Base-by-base conservation (phyloP, 257 asterid genomes). In the Sherardia arvensis region DNA sequence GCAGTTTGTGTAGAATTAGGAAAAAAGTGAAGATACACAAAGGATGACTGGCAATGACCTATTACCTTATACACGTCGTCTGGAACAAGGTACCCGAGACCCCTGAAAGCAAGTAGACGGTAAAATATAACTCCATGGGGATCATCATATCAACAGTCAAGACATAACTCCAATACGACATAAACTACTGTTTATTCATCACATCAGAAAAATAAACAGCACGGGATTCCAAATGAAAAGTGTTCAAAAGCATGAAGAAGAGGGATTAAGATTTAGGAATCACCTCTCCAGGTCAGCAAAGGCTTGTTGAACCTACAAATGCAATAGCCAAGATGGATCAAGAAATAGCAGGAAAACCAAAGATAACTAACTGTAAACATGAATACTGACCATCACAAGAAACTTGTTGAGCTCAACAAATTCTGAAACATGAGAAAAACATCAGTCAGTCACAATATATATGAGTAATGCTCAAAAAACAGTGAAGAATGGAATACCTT, bases 281-380 rank as follows among this genome's bases (percentile, higher is more conserved):
- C 76, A 85, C 96, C 94, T 87, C 74, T 87, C 96, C 82, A 87
- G 74, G 76, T 80, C 84, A 47, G 96, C 78, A 72, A 83, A 85
- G 67, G 81, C 89, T 64, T 85, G 89, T 64, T 88, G 96, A 68
- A 83, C 84, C 96, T 87, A 81, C 81, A 78, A 75, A 61, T 26
- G 23, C 66, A 63, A 66, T 36, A 59, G 68, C 18, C 66, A 56
- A 60, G 38, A 15, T 25, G 5, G 14, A 26, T 8, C 34, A 18
- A 26, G 32, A 63, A 20, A 57, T 4, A 3, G 62, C 22, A 57
- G 40, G 65, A 30, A 59, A 30, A 59, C 33, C 7, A 5, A 48
- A 47, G 59, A 30, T 56, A 12, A 3, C 15, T 56, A 12, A 3
- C 15, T 9, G 26, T 54, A 3, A 36, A 55, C 21, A 56, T 0